phyloP scores from a whole-genome alignment of 1,284 basidiomycete genomes.

The Chondrostereum purpureum region DNA sequence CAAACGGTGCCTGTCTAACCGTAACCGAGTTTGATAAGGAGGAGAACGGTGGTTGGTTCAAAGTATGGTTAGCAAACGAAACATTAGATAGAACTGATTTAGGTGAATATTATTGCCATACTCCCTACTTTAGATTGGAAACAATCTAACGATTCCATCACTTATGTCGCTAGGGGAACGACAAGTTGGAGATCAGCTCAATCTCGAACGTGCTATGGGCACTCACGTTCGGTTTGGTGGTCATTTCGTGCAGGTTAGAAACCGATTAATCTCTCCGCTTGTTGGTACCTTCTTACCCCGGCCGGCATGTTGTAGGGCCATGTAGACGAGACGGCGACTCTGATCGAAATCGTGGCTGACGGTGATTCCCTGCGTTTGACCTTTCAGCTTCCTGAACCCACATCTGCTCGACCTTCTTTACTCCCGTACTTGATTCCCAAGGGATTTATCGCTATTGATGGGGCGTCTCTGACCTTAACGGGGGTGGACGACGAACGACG shows the following conservation, averaged over 20 bases:
- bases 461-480: slow-evolving; percentile 90
- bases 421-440: slow-evolving; percentile 91
- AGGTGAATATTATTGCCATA: slow-evolving; percentile 37
- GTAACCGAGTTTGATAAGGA: slow-evolving; percentile 76
- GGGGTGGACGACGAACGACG: slow-evolving; percentile 64
- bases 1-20: slow-evolving; percentile 75
- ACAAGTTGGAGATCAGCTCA: slow-evolving; percentile 76
- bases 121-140: background rate
- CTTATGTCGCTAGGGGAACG: slow-evolving; percentile 70
- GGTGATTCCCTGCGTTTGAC: slow-evolving; percentile 83
- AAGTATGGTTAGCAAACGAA: slow-evolving; percentile 93
- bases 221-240: slow-evolving; percentile 91
- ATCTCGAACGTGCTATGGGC: slow-evolving; percentile 94
- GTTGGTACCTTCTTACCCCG: slow-evolving; percentile 4
- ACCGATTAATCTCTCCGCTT: background rate
- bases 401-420: slow-evolving; percentile 55
- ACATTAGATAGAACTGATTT: slow-evolving; percentile 89
- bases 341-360: slow-evolving; percentile 64
- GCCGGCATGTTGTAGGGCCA: slow-evolving; percentile 62
- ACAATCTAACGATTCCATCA: background rate
- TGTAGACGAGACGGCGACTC: slow-evolving; percentile 83
- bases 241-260: slow-evolving; percentile 91
- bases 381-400: slow-evolving; percentile 69
- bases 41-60: slow-evolving; percentile 73
- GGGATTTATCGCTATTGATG: slow-evolving; percentile 94